phyloP scores from a whole-genome alignment of 352 stramenopile species.

The Blastocystis sp. region DNA sequence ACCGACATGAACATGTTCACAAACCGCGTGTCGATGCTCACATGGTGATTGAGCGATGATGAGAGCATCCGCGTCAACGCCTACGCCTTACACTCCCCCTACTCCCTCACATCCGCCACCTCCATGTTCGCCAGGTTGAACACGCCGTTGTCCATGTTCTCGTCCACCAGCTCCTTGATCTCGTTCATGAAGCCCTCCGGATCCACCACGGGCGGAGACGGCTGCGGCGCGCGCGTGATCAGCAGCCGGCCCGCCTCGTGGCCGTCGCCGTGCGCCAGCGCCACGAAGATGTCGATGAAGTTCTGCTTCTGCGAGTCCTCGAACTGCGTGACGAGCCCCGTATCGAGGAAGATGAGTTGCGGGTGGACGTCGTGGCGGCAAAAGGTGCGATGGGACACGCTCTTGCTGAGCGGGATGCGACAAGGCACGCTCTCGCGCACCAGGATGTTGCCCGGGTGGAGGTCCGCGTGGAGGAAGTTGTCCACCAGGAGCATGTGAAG shows the following conservation, averaged over 20 bases:
- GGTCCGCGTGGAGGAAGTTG: slow-evolving; percentile 74
- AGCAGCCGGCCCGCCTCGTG: slow-evolving; percentile 36
- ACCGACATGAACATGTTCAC: slow-evolving; percentile 67
- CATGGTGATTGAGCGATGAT: slow-evolving; percentile 51
- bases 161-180: slow-evolving; percentile 59
- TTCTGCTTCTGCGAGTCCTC: slow-evolving; percentile 69
- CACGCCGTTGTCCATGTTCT: slow-evolving; percentile 68
- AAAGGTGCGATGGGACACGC: slow-evolving; percentile 20
- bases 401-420: slow-evolving; percentile 27
- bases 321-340: slow-evolving; percentile 41
- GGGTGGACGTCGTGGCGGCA: background rate
- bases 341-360: slow-evolving; percentile 66
- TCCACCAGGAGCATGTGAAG: slow-evolving; percentile 80
- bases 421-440: slow-evolving; percentile 54
- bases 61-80: slow-evolving; percentile 56
- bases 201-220: slow-evolving; percentile 56
- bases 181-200: slow-evolving; percentile 63
- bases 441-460: slow-evolving; percentile 70
- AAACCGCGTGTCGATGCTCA: slow-evolving; percentile 52
- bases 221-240: slow-evolving; percentile 58
- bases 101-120: slow-evolving; percentile 19
- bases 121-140: slow-evolving; percentile 62
- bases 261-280: slow-evolving; percentile 49
- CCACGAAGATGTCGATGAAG: slow-evolving; percentile 68
- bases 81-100: slow-evolving; percentile 2